Evolutionary conservation across 2,329 filamentous ascomycete species (phyloP), one percentile per base, ranked within the genome.

Genomic region (Paracorniculantispora psalliotae): DNA sequence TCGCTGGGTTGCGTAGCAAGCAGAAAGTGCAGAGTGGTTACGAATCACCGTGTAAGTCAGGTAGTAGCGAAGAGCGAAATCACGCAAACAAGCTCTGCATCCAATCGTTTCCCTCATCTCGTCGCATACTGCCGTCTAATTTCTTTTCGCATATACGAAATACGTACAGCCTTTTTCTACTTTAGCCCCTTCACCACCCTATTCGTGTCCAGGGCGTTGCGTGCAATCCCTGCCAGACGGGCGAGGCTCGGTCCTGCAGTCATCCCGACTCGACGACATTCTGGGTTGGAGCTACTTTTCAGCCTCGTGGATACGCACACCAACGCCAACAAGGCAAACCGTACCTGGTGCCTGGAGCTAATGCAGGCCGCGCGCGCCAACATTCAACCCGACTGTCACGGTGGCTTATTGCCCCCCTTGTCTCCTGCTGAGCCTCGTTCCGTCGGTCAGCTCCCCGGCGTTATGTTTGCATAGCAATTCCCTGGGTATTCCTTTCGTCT

Each of bases 291-390:
- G 10, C 49, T 19, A 37, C n/a, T n/a, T 41, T 33, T 44, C 51
- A 54, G 37, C 51, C 37, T 54, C 51, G 44, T 48, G 44, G 44
- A 48, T n/a, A 21, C 23, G 35, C n/a, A n/a, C n/a, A n/a, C n/a
- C n/a, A n/a, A n/a, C n/a, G n/a, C n/a, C n/a, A n/a, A n/a, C n/a
- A n/a, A n/a, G n/a, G n/a, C n/a, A n/a, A n/a, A n/a, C n/a, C n/a
- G 51, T 33, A n/a, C 39, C 51, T 44, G 50, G 50, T 53, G 23
- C 51, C 51, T 54, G 51, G 33, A n/a, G 51, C 51, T 54, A 54
- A 54, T 43, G 39, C 39, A 54, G 26, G 37, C 49, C n/a, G 19
- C 33, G 17, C 12, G 7, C 37, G 8, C 17, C 10, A 21, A 23
- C 4, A 7, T 19, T 44, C 21, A 44, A 44, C 41, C 19, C 41